Evolutionary conservation across 169 alveolate genomes (phyloP), one percentile per base, ranked within the genome.

Genomic region (Eimeria praecox): DNA sequence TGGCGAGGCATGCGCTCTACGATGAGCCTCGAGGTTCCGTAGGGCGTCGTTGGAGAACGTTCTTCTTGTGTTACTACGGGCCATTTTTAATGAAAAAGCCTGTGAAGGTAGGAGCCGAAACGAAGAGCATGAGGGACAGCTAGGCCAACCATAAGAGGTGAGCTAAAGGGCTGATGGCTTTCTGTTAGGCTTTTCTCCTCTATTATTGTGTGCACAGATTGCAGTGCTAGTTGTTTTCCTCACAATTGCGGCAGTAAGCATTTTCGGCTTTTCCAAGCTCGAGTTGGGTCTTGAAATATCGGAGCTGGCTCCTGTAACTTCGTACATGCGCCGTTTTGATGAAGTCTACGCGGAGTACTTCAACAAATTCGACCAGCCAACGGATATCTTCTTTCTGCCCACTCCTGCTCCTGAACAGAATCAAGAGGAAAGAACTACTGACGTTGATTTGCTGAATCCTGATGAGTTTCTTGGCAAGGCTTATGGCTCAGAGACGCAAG

Each of bases 21-120:
- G 95, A 95, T 24, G 98, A 97, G 90, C 98, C 98, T 12, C 49
- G 95, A 49, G 98, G 98, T 30, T 95, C 89, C 42, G 98, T 97
- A 33, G 98, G 98, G 44, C 95, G 97, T 12, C 54, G 93, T 14
- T 96, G 97, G 86, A 71, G 97, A 35, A 66, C 92, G 75, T 87
- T 96, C 85, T 96, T 97, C 90, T 82, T 96, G 59, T 92, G 95
- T 71, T 95, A 96, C 88, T 94, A 95, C 75, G 97, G 98, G 35
- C 97, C 97, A 0, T 35, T 96, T 80, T 75, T 97, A 83, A 95
- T 96, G 90, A 88, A 95, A 49, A 90, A 90, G 71, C 86, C 95
- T 33, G 97, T 95, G 73, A 96, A 97, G 95, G 92, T 96, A 12
- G 33, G 91, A 1, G 38, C 56, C 33, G 38, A 9, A 18, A 40